These are phyloP conservation scores for Esteya vermicola DNA, from an alignment of 2,329 filamentous ascomycete genomes.

Conservation along the genomic window DNA sequence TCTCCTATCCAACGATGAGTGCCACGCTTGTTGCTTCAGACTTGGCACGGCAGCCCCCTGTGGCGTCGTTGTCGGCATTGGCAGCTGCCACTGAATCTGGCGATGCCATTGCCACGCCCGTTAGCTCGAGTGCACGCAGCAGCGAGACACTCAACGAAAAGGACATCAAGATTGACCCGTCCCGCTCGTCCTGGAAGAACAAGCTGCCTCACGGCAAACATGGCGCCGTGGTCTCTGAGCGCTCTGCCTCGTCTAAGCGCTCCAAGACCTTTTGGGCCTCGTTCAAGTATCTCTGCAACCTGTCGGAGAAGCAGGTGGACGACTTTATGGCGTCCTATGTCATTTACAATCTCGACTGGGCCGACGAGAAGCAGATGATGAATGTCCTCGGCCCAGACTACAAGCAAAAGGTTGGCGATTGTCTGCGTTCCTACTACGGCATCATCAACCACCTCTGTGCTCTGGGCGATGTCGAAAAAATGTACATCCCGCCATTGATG, in stretches of 20 bases:
- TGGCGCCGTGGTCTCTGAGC: constrained; percentile 19
- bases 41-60: background rate
- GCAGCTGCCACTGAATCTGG: no score
- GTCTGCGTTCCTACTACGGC: constrained; percentile 36
- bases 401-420: constrained; percentile 33
- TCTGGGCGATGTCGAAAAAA: constrained; percentile 41
- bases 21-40: background rate
- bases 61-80: no score
- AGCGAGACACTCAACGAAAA: constrained; percentile 20
- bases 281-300: constrained; percentile 32
- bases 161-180: constrained; percentile 10
- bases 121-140: constrained; percentile 16
- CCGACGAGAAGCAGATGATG: constrained; percentile 31
- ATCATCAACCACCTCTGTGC: constrained; percentile 40
- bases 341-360: constrained; percentile 43
- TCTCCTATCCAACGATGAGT: background rate
- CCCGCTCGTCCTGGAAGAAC: constrained; percentile 7
- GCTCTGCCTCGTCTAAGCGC: constrained; percentile 30
- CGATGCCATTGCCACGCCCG: background rate
- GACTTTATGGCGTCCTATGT: constrained; percentile 42
- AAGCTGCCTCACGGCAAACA: constrained; percentile 1
- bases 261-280: constrained; percentile 34
- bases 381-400: constrained; percentile 32
- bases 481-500: constrained; percentile 42
- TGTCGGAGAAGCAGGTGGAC: constrained; percentile 34